phyloP scores from a whole-genome alignment of 2,329 filamentous ascomycete species.

The Penicillium sp. region DNA sequence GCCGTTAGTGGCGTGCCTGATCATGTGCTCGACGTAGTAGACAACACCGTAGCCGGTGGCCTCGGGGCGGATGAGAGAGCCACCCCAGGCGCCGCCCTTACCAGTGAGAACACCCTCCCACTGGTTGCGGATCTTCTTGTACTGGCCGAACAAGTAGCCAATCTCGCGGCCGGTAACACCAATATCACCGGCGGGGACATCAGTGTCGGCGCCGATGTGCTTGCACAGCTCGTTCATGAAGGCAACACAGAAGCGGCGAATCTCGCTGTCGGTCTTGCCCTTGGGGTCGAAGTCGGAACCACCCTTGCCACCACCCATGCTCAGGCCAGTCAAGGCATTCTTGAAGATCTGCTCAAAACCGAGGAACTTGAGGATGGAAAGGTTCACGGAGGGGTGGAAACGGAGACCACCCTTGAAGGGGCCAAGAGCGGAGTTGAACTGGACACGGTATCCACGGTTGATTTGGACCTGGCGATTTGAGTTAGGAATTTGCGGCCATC shows the following conservation, averaged over 20 bases:
- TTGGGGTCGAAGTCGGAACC: constrained; percentile 98
- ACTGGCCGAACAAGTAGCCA: constrained; percentile 90
- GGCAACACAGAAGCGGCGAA: constrained; percentile 89
- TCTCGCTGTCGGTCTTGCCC: constrained; percentile 96
- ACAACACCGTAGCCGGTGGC: constrained; percentile 94
- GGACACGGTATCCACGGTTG: constrained; percentile 92
- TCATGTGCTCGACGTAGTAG: constrained; percentile 97
- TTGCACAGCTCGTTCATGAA: constrained; percentile 96
- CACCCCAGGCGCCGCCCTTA: constrained; percentile 91
- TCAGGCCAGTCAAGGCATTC: constrained; percentile 93
- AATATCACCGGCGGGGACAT: constrained; percentile 95
- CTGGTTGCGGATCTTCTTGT: constrained; percentile 80
- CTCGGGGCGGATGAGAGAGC: constrained; percentile 89
- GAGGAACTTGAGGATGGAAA: constrained; percentile 83
- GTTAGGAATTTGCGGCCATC: neutral
- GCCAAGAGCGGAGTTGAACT: constrained; percentile 96
- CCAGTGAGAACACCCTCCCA: constrained; percentile 97
- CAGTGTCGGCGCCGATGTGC: constrained; percentile 94
- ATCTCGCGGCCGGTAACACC: constrained; percentile 90
- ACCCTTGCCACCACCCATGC: constrained; percentile 96
- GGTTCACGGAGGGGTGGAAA: constrained; percentile 71
- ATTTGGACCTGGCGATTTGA: constrained; percentile 63
- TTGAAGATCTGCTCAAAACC: constrained; percentile 99
- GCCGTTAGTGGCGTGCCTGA: constrained; percentile 73
- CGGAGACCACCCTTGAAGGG: constrained; percentile 97